These are phyloP conservation scores for Scleromitrula shiraiana DNA, from an alignment of 2,329 filamentous ascomycete genomes.

Conservation along the genomic window DNA sequence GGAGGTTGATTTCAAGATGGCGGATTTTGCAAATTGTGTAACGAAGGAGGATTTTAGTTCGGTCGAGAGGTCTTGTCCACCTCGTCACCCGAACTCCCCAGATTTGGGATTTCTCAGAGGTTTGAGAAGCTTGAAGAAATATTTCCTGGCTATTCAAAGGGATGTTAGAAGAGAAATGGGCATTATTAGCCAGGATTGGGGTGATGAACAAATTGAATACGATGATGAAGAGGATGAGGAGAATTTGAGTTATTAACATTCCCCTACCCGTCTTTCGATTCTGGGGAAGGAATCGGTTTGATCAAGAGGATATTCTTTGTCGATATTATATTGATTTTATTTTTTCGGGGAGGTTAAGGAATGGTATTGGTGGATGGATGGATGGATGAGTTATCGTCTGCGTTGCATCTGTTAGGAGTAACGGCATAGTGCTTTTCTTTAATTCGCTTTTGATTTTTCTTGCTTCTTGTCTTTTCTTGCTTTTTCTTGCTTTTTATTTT, in stretches of 20 bases:
- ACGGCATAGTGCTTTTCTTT: too few relatives aligned
- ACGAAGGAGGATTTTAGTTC: constrained; percentile 69
- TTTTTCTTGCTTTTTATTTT: too few relatives aligned
- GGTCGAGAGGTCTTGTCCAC: constrained; percentile 62
- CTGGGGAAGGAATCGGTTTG: too few relatives aligned
- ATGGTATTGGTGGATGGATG: too few relatives aligned
- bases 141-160: constrained; percentile 80
- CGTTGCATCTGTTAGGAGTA: too few relatives aligned
- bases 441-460: too few relatives aligned
- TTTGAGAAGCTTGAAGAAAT: constrained; percentile 66
- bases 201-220: constrained; percentile 1
- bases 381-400: too few relatives aligned
- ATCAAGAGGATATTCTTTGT: too few relatives aligned
- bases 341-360: too few relatives aligned
- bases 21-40: constrained; percentile 96
- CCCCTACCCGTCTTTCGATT: neutral
- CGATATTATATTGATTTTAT: too few relatives aligned
- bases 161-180: constrained; percentile 48
- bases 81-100: constrained; percentile 68
- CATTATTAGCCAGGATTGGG: constrained; percentile 3
- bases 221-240: constrained; percentile 6
- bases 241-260: constrained; percentile 7
- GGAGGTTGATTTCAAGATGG: constrained; percentile 88
- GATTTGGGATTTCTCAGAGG: constrained; percentile 88
- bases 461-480: too few relatives aligned